A percentile compares a stretch with the other conserved stretches of the same genome.
These are phyloP conservation scores for Stropharia rugosoannulata DNA, from an alignment of 768 basidiomycete genomes.

Conservation along the genomic window DNA sequence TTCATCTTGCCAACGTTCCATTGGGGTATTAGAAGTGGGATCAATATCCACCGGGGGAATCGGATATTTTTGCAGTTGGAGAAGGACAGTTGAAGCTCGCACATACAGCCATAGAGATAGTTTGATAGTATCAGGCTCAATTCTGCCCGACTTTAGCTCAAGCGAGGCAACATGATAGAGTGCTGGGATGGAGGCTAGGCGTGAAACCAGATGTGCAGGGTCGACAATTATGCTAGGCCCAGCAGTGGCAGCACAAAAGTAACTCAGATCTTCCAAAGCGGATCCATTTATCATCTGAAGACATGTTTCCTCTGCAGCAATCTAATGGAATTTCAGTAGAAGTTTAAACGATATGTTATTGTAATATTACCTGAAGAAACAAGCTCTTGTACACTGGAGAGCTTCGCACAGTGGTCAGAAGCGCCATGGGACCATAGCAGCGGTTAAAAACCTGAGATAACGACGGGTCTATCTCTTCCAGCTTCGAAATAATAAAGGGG, in stretches of 20 bases:
- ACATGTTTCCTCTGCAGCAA: not conserved
- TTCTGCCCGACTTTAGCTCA: not conserved
- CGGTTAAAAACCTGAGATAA: slow-evolving; percentile 6
- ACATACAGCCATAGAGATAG: not conserved
- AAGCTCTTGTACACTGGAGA: not conserved
- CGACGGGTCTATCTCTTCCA: not conserved
- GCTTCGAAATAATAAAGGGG: not conserved
- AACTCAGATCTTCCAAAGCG: too few relatives aligned
- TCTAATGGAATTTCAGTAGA: not conserved
- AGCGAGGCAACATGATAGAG: not conserved
- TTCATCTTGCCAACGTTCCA: not conserved
- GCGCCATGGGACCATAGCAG: not conserved
- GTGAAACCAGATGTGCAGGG: not conserved
- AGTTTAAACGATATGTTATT: not conserved
- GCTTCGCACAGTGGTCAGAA: not conserved
- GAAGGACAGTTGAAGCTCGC: not conserved
- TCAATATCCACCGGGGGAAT: not conserved
- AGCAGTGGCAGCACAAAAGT: not conserved
- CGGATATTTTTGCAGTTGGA: not conserved
- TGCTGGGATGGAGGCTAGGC: not conserved
- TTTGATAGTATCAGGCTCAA: not conserved
- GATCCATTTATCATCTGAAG: not conserved
- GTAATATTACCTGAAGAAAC: not conserved
- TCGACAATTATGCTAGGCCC: too few relatives aligned
- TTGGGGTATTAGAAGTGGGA: not conserved